Conservation (phyloP, 192 early-diverging fungal genomes). For the Podila epicladia region DNA sequence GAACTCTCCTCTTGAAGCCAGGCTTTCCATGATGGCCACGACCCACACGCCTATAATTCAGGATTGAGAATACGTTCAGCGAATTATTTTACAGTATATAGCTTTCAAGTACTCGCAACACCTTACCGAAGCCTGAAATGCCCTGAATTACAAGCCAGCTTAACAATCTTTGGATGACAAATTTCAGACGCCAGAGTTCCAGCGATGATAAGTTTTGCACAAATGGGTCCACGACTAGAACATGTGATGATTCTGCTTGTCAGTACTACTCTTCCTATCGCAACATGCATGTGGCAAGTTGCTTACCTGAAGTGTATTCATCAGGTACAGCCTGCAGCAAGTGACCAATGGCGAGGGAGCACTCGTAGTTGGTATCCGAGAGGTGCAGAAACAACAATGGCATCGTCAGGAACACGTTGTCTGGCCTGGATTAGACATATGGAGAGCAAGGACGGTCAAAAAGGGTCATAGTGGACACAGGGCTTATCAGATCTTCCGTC, state of each 20-base stretch:
- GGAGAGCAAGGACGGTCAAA: not conserved
- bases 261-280: not conserved
- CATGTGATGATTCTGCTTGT: too few species aligned
- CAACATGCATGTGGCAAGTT: not conserved
- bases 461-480: too few species aligned
- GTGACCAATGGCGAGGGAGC: conserved; percentile 26
- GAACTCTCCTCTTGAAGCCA: conserved; percentile 45
- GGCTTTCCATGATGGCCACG: conserved; percentile 39
- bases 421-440: conserved; percentile 11
- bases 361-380: conserved; percentile 22
- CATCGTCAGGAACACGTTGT: conserved; percentile 32
- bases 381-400: conserved; percentile 28
- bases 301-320: conserved; percentile 18
- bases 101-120: too few species aligned
- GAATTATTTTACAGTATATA: not conserved
- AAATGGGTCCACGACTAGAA: conserved; percentile 38
- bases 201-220: conserved; percentile 22
- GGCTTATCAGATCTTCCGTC: too few species aligned
- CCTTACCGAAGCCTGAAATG: conserved; percentile 35
- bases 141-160: conserved; percentile 38
- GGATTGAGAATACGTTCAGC: not conserved
- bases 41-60: conserved; percentile 29
- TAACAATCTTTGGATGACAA: conserved; percentile 32
- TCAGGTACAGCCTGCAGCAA: conserved; percentile 29
- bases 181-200: conserved; percentile 24